Conservation (phyloP, 2,329 filamentous ascomycete genomes). For the Coleophoma eucalyptorum region DNA sequence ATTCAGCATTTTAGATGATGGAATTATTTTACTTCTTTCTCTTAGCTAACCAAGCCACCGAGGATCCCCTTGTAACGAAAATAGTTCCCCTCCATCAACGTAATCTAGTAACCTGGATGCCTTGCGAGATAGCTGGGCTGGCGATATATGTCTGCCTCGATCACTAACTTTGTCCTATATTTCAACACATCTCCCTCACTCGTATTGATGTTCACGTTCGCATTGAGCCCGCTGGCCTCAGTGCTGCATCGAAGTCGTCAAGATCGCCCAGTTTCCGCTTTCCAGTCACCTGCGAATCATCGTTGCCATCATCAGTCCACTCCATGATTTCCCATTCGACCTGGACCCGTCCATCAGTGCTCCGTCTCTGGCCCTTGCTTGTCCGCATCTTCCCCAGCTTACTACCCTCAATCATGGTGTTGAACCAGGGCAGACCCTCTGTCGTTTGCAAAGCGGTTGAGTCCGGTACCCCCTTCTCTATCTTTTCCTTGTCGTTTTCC, state of each 20-base stretch:
- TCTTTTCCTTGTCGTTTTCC: conserved; percentile 20
- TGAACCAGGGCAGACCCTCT: conserved; percentile 77
- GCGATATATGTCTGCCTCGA: no score
- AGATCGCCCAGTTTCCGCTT: conserved; percentile 50
- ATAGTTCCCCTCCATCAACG: no score
- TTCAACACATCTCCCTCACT: conserved; percentile 1
- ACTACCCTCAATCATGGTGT: conserved; percentile 75
- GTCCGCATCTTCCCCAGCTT: conserved; percentile 65
- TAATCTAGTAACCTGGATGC: no score
- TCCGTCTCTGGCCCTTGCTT: conserved; percentile 48
- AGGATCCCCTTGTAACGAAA: no score
- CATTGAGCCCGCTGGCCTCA: no score
- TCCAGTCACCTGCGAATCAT: conserved; percentile 30
- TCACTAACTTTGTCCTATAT: conserved; percentile 3
- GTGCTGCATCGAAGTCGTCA: conserved; percentile 6
- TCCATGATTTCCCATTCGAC: conserved; percentile 86
- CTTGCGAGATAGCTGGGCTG: no score
- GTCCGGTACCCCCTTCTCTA: conserved; percentile 20
- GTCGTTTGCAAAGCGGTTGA: conserved; percentile 20
- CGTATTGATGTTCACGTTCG: conserved; percentile 2
- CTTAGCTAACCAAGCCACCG: no score
- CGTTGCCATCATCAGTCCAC: conserved; percentile 49
- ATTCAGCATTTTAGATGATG: no score
- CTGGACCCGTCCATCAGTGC: conserved; percentile 58
- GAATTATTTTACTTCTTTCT: no score